phyloP scores from a whole-genome alignment of 768 basidiomycete species.

The Rhodotorula graminis region DNA sequence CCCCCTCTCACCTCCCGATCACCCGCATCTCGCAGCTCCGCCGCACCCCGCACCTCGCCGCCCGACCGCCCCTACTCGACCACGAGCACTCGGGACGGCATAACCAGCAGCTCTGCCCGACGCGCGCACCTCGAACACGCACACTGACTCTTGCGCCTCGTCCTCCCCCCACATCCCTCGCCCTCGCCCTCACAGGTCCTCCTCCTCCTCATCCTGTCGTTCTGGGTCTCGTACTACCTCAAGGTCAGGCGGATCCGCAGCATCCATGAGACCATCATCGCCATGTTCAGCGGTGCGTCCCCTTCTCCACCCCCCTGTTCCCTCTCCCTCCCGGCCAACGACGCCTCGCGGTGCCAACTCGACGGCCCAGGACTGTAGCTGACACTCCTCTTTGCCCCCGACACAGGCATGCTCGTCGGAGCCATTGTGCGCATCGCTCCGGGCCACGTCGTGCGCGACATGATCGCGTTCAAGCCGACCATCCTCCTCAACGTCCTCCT shows the following conservation, averaged over 20 bases:
- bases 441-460: slow-evolving; percentile 89
- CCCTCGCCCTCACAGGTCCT: slow-evolving; percentile 42
- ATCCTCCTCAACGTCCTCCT: slow-evolving; percentile 97
- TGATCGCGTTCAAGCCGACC: slow-evolving; percentile 73
- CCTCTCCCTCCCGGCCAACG: no score
- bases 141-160: no score
- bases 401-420: slow-evolving; percentile 78
- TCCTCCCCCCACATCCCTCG: background rate
- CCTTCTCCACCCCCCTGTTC: background rate
- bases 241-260: slow-evolving; percentile 94
- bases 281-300: slow-evolving; percentile 68
- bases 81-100: no score
- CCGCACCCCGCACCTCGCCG: no score
- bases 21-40: no score
- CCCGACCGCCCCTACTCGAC: no score
- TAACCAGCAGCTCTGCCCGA: no score
- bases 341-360: no score
- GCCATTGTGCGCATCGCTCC: slow-evolving; percentile 82
- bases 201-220: slow-evolving; percentile 82
- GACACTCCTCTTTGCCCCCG: no score
- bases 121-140: no score
- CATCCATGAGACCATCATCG: slow-evolving; percentile 91
- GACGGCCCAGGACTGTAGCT: no score
- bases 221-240: slow-evolving; percentile 95
- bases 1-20: no score